A percentile compares a stretch with the other conserved stretches of the same genome.
Conservation (phyloP, 2,329 filamentous ascomycete genomes). For the Botrytis porri region DNA sequence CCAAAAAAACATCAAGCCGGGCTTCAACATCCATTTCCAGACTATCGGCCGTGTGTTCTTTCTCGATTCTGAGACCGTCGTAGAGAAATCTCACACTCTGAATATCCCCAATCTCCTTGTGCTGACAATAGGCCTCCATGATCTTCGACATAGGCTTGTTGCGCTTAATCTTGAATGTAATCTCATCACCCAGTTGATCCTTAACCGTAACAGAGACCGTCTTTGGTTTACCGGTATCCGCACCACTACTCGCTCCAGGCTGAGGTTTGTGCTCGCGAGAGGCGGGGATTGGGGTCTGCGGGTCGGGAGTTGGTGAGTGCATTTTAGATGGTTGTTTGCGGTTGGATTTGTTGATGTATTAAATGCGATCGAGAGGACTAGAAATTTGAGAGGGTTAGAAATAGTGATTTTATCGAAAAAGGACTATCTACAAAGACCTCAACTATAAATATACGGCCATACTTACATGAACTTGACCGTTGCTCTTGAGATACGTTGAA, state of each 20-base stretch:
- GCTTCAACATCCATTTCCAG: slow-evolving; percentile 3
- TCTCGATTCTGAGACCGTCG: neutral
- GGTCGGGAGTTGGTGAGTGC: neutral
- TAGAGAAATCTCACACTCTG: neutral
- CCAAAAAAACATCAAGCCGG: slow-evolving; percentile 4
- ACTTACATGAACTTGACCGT: neutral
- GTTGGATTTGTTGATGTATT: neutral
- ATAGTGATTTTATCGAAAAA: neutral
- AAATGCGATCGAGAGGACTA: neutral
- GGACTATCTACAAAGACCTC: fast-evolving
- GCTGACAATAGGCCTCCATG: slow-evolving; percentile 7
- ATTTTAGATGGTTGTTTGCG: neutral
- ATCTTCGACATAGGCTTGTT: neutral
- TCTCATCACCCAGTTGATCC: neutral
- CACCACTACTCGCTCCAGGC: neutral
- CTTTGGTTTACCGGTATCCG: neutral
- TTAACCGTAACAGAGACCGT: neutral
- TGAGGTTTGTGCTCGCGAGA: neutral
- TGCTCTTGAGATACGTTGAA: neutral
- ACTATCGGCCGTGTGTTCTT: neutral
- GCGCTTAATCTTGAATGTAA: slow-evolving; percentile 15
- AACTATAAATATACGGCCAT: too few relatives aligned
- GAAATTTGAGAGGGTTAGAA: neutral
- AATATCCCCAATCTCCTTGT: neutral
- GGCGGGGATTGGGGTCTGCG: neutral